These are phyloP conservation scores for Glaciozyma antarctica DNA, from an alignment of 768 basidiomycete genomes.

Conservation along the genomic window DNA sequence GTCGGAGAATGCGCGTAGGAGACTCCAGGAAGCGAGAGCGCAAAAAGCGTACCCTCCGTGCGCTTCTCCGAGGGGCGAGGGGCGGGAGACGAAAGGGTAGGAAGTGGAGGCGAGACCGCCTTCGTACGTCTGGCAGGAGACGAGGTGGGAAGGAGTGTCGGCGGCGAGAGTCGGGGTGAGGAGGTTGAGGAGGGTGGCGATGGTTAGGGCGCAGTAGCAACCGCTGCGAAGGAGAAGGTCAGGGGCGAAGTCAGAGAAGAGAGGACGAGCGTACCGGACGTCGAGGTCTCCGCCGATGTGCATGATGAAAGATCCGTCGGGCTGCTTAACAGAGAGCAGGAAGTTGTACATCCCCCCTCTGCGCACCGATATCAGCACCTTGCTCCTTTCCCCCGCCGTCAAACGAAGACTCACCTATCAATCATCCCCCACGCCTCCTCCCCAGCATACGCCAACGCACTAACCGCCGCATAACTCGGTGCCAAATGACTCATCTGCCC, in stretches of 20 bases:
- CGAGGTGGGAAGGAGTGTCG: constrained; percentile 67
- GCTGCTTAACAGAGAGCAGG: constrained; percentile 83
- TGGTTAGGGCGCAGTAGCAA: constrained; percentile 79
- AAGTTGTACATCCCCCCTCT: constrained; percentile 61
- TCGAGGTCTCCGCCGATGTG: constrained; percentile 83
- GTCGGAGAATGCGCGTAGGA: constrained; percentile 52
- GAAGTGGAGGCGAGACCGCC: constrained; percentile 82
- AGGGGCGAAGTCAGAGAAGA: background rate
- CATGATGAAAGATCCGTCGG: constrained; percentile 88
- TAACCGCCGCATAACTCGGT: constrained; percentile 81
- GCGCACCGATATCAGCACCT: background rate
- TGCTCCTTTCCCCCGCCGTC: too few species aligned
- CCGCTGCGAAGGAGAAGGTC: constrained; percentile 50
- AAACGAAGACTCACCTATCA: constrained; percentile 50
- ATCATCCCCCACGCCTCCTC: constrained; percentile 75
- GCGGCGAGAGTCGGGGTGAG: constrained; percentile 77
- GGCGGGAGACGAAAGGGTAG: constrained; percentile 50
- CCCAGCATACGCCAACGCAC: constrained; percentile 71
- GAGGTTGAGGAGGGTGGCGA: constrained; percentile 71
- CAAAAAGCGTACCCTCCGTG: constrained; percentile 98
- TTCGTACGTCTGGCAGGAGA: constrained; percentile 90
- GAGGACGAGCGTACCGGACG: constrained; percentile 54
- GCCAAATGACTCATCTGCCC: constrained; percentile 79
- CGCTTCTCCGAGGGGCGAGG: constrained; percentile 81
- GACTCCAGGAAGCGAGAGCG: constrained; percentile 70